Evolutionary conservation across 2,329 filamentous ascomycete species (phyloP).

Genomic region (Didymella segeticola): DNA sequence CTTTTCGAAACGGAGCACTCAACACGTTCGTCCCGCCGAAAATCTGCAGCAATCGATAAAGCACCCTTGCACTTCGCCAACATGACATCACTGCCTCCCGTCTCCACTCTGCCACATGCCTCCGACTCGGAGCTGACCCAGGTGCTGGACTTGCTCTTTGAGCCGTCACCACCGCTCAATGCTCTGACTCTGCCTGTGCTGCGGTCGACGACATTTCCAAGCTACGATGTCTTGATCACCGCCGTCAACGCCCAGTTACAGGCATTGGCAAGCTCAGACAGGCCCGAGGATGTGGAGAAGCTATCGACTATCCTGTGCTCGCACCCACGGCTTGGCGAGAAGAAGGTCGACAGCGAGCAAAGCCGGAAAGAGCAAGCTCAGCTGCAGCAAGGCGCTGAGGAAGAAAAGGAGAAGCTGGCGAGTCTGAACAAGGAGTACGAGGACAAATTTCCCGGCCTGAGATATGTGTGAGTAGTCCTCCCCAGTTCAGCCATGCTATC

Average conservation of each 20-base stretch:
- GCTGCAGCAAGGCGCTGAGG: constrained; percentile 60
- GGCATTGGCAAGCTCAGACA: constrained; percentile 33
- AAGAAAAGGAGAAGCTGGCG: constrained; percentile 64
- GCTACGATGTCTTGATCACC: constrained; percentile 74
- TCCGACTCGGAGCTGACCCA: constrained; percentile 61
- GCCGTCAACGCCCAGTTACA: constrained; percentile 69
- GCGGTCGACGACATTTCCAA: constrained; percentile 64
- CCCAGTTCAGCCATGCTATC: background rate
- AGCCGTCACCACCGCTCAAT: constrained; percentile 79
- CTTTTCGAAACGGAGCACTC: background rate
- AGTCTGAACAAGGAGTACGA: constrained; percentile 81
- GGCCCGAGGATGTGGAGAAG: constrained; percentile 59
- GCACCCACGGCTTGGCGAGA: constrained; percentile 83
- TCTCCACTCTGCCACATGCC: constrained; percentile 63
- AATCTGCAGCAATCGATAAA: constrained; percentile 12
- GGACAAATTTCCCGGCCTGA: constrained; percentile 76
- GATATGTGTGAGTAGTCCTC: constrained; percentile 70
- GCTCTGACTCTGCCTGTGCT: constrained; percentile 72
- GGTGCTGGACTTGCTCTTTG: constrained; percentile 81
- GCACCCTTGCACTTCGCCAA: constrained; percentile 1
- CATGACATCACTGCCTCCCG: constrained; percentile 61
- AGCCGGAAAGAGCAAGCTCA: constrained; percentile 83
- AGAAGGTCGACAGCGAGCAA: constrained; percentile 81
- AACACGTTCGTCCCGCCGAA: background rate
- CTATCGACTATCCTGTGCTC: constrained; percentile 78